These are phyloP conservation scores for Farysia itapuensis DNA, from an alignment of 1,284 basidiomycete genomes.

Conservation along the genomic window DNA sequence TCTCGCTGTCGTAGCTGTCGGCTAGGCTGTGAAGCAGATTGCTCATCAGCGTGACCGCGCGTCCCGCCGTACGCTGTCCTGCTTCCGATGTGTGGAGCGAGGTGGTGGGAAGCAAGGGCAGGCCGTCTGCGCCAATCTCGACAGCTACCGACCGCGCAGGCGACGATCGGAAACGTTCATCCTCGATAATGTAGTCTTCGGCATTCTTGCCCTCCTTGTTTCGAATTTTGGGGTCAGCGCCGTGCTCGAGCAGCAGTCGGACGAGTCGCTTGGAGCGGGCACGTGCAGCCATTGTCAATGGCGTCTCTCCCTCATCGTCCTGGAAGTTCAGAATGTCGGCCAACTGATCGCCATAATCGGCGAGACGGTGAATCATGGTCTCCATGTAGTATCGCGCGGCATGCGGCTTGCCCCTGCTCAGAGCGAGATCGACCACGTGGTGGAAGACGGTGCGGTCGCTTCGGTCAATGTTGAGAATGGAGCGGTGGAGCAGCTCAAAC, in stretches of 20 bases:
- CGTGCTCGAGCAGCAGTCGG: slow-evolving; percentile 92
- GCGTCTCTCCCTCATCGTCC: slow-evolving; percentile 98
- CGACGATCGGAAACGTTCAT: slow-evolving; percentile 92
- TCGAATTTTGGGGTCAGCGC: slow-evolving; percentile 90
- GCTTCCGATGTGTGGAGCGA: slow-evolving; percentile 79
- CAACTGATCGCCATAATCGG: slow-evolving; percentile 94
- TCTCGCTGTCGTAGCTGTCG: slow-evolving; percentile 87
- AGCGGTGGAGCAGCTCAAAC: slow-evolving; percentile 93
- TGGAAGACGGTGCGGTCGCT: slow-evolving; percentile 98
- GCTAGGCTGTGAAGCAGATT: slow-evolving; percentile 86
- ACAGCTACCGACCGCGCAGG: slow-evolving; percentile 62
- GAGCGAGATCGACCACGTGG: slow-evolving; percentile 96
- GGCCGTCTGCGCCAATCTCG: slow-evolving; percentile 32
- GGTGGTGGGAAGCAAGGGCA: slow-evolving; percentile 21
- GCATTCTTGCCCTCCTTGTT: slow-evolving; percentile 96
- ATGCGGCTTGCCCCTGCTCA: slow-evolving; percentile 95
- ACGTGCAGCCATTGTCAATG: slow-evolving; percentile 92
- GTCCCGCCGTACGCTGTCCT: slow-evolving; percentile 82
- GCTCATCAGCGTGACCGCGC: slow-evolving; percentile 73
- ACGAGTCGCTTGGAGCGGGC: slow-evolving; percentile 96
- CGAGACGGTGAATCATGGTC: slow-evolving; percentile 81
- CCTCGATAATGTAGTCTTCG: slow-evolving; percentile 98
- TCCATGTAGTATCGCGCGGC: slow-evolving; percentile 99
- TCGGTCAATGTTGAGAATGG: slow-evolving; percentile 97
- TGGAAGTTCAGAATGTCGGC: slow-evolving; percentile 99